Percentiles rank a stretch among this genome's conserved stretches.
phyloP scores from a whole-genome alignment of 73 alveolate genomes.

The Stentor coeruleus region DNA sequence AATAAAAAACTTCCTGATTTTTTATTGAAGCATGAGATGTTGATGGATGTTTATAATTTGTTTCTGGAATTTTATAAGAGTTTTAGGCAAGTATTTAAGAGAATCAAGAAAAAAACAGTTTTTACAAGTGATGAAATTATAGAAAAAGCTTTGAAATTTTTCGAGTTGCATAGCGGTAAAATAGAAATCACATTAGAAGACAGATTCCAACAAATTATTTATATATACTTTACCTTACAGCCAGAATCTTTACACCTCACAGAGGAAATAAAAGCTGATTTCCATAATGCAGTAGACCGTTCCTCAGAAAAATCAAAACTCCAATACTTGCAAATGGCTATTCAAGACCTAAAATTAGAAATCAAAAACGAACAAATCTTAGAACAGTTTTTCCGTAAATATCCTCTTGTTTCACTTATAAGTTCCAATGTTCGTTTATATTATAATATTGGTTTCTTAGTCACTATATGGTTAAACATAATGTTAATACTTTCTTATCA shows the following conservation, averaged over 20 bases:
- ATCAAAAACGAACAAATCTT: constrained; percentile 44
- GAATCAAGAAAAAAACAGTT: constrained; percentile 5
- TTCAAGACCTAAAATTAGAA: background rate
- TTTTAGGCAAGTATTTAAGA: constrained; percentile 13
- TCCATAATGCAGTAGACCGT: constrained; percentile 48
- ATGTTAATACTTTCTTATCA: constrained; percentile 44
- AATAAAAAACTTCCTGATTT: constrained; percentile 25
- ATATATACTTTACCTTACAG: constrained; percentile 38
- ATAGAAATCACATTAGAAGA: constrained; percentile 49
- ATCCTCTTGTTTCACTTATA: constrained; percentile 37
- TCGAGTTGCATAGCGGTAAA: constrained; percentile 39
- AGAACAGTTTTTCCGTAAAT: constrained; percentile 28
- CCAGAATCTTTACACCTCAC: constrained; percentile 40
- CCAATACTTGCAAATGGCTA: background rate
- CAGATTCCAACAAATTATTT: constrained; percentile 31
- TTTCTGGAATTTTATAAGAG: constrained; percentile 19
- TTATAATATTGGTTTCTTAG: constrained; percentile 39
- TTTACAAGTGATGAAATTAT: constrained; percentile 26
- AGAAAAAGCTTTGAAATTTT: constrained; percentile 37
- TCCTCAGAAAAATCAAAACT: constrained; percentile 55
- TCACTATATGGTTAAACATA: constrained; percentile 38
- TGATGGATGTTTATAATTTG: background rate
- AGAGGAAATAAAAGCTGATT: constrained; percentile 42
- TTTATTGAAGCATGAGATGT: background rate
- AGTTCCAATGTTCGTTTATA: constrained; percentile 47